Percentiles rank a stretch among this genome's conserved stretches.
phyloP scores from a whole-genome alignment of 1,284 basidiomycete genomes.

The Hemileia vastatrix region DNA sequence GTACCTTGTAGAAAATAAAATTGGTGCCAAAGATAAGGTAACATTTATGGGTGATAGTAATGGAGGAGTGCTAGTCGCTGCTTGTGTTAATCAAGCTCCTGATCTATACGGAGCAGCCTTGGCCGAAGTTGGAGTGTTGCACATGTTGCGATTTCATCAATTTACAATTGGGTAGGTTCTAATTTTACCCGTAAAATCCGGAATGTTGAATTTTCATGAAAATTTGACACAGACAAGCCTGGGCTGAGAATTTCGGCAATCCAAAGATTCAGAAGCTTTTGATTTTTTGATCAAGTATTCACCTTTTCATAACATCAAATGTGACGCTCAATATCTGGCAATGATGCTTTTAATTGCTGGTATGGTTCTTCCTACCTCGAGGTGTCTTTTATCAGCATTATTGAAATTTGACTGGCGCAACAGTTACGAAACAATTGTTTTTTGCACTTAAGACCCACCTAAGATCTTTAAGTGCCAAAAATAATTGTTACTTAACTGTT shows the following conservation, averaged over 20 bases:
- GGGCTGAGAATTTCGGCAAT: conserved; percentile 69
- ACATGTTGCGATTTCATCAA: conserved; percentile 65
- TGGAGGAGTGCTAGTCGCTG: conserved; percentile 66
- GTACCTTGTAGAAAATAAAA: conserved; percentile 63
- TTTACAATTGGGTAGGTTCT: conserved; percentile 55
- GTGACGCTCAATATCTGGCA: conserved; percentile 54
- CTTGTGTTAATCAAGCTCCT: conserved; percentile 66
- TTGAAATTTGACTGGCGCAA: neutral
- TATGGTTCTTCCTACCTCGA: neutral
- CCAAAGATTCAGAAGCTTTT: conserved; percentile 62
- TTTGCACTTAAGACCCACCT: no score
- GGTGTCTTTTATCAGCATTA: neutral
- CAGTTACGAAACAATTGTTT: no score
- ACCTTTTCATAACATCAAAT: conserved; percentile 59
- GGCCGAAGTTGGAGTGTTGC: conserved; percentile 68
- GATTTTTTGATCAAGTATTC: conserved; percentile 66
- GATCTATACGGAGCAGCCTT: conserved; percentile 66
- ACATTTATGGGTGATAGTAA: conserved; percentile 66
- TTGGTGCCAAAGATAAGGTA: conserved; percentile 61
- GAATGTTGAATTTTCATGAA: no score
- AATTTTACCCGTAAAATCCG: neutral
- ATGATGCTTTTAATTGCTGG: conserved; percentile 63
- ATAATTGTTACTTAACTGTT: no score
- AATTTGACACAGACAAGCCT: conserved; percentile 60
- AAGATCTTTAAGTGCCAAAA: no score